Percentiles rank a stretch among this genome's conserved stretches.
These are phyloP conservation scores for Haberlea rhodopensis DNA, from an alignment of 257 asterid species.

Conservation along the genomic window DNA sequence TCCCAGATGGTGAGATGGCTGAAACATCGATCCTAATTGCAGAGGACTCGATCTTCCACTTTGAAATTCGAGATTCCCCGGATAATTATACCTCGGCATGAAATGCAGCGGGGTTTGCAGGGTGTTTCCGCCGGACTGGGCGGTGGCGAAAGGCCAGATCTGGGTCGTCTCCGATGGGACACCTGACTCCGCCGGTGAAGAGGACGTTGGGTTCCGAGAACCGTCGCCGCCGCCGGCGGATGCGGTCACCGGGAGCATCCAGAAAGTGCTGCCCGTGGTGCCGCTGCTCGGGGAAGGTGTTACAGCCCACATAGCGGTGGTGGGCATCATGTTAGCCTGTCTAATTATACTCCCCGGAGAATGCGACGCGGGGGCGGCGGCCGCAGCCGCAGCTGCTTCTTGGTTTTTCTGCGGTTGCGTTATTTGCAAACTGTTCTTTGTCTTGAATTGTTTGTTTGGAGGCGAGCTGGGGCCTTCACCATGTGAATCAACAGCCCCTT, in stretches of 20 bases:
- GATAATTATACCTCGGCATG: slow-evolving; percentile 53
- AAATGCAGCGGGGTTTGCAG: slow-evolving; percentile 50
- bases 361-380: slow-evolving; percentile 32
- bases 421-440: slow-evolving; percentile 21
- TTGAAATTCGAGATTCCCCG: slow-evolving; percentile 49
- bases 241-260: slow-evolving; percentile 69
- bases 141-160: slow-evolving; percentile 63
- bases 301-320: slow-evolving; percentile 64
- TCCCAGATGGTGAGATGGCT: slow-evolving; percentile 54
- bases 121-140: slow-evolving; percentile 30
- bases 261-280: slow-evolving; percentile 43
- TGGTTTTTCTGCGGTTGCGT: slow-evolving; percentile 28
- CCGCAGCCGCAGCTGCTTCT: slow-evolving; percentile 25
- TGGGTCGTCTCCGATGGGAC: slow-evolving; percentile 38
- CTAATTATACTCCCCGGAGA: slow-evolving; percentile 38
- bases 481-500: slow-evolving; percentile 36
- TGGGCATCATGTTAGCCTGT: slow-evolving; percentile 41
- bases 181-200: slow-evolving; percentile 22
- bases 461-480: slow-evolving; percentile 56
- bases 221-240: slow-evolving; percentile 12
- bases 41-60: slow-evolving; percentile 37
- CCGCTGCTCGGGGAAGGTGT: slow-evolving; percentile 34
- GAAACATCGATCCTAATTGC: slow-evolving; percentile 47
- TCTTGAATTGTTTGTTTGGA: slow-evolving; percentile 49
- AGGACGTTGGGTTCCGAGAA: slow-evolving; percentile 6